A percentile compares a stretch with the other conserved stretches of the same genome.
Conservation (phyloP, 768 basidiomycete species). For the Trametopsis cervina region DNA sequence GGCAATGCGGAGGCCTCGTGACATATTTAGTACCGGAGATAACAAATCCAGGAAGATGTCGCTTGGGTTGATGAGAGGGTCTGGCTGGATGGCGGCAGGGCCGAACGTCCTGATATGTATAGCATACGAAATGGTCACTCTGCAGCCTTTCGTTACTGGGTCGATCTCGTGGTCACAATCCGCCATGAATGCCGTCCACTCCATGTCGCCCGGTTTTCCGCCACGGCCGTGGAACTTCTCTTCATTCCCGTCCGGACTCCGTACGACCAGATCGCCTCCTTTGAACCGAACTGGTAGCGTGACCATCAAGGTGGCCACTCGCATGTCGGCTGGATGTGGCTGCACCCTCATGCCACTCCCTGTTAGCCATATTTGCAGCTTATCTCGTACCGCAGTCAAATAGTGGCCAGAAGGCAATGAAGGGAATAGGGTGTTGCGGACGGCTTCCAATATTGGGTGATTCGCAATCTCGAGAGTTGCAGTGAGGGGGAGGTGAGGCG, state of each 20-base stretch:
- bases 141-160: conserved; percentile 60
- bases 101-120: conserved; percentile 66
- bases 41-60: conserved; percentile 68
- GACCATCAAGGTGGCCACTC: conserved; percentile 66
- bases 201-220: conserved; percentile 58
- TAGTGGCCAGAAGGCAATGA: conserved; percentile 61
- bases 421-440: conserved; percentile 68
- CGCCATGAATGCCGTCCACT: conserved; percentile 71
- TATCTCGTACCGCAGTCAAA: conserved; percentile 61
- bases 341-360: conserved; percentile 56
- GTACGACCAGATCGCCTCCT: conserved; percentile 59
- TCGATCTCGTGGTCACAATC: conserved; percentile 76
- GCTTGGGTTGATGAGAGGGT: conserved; percentile 66
- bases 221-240: conserved; percentile 60
- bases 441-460: conserved; percentile 75
- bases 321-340: conserved; percentile 52
- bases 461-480: conserved; percentile 74
- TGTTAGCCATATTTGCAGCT: conserved; percentile 57
- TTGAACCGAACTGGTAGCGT: conserved; percentile 70
- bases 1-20: conserved; percentile 63
- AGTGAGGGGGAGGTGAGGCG: conserved; percentile 63
- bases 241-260: conserved; percentile 43
- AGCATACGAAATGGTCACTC: conserved; percentile 64
- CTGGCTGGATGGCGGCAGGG: conserved; percentile 39
- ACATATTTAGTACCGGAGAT: conserved; percentile 64